Conservation (phyloP, 805 yeast genomes). For the Wickerhamiella azymoides region DNA sequence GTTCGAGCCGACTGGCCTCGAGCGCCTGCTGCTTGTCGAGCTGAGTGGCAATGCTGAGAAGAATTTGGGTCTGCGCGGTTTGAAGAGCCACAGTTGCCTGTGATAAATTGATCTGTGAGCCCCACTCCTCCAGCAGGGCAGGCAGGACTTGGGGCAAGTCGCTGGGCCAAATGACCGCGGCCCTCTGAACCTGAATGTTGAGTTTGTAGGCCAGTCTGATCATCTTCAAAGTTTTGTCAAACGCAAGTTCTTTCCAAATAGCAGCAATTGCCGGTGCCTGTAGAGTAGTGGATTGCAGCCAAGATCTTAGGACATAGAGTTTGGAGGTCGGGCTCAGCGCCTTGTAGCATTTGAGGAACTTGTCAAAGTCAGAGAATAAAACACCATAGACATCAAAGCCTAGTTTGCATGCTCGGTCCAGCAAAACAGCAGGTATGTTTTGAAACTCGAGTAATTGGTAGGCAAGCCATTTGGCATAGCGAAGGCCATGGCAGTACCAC, state of each 20-base stretch:
- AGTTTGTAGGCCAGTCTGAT: not conserved
- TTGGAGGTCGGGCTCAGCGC: constrained; percentile 13
- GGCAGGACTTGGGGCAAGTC: constrained; percentile 4
- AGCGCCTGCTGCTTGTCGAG: constrained; percentile 18
- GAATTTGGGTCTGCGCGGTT: constrained; percentile 34
- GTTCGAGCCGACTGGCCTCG: constrained; percentile 26
- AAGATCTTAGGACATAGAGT: constrained; percentile 9
- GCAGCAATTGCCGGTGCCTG: constrained; percentile 11
- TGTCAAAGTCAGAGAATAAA: constrained; percentile 9
- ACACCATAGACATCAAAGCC: constrained; percentile 14
- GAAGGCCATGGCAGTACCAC: constrained; percentile 14
- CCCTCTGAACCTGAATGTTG: constrained; percentile 12
- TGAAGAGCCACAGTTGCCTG: constrained; percentile 33
- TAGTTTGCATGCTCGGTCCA: constrained; percentile 17
- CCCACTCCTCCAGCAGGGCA: constrained; percentile 24
- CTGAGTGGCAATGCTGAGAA: constrained; percentile 28
- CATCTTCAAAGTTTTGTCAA: not conserved
- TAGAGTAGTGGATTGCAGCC: constrained; percentile 2
- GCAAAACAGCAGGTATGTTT: constrained; percentile 9
- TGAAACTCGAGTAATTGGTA: constrained; percentile 9
- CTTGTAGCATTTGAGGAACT: not conserved
- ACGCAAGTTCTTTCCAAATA: constrained; percentile 11
- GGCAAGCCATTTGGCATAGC: constrained; percentile 18
- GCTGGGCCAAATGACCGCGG: constrained; percentile 13
- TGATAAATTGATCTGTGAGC: constrained; percentile 28